phyloP scores from a whole-genome alignment of 148 eudicot genomes.

The Rhododendron henanense region DNA sequence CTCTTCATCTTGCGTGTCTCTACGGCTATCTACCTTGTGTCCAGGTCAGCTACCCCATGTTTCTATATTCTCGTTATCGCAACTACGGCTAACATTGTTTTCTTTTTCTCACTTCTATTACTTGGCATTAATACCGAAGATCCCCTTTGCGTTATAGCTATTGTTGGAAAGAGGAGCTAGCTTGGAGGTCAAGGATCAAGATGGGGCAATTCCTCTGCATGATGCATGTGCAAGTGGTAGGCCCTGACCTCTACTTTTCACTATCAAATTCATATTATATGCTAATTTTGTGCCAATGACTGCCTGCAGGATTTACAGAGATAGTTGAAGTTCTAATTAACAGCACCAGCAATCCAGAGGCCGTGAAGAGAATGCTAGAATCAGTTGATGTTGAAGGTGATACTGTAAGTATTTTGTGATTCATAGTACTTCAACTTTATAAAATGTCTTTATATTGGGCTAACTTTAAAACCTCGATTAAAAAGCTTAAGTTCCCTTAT shows the following conservation, averaged over 20 bases:
- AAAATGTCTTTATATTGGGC: background rate
- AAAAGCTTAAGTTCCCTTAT: background rate
- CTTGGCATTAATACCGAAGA: no score
- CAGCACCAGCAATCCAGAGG: slow-evolving; percentile 41
- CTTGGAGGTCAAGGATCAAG: slow-evolving; percentile 83
- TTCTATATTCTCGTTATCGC: background rate
- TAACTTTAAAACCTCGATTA: background rate
- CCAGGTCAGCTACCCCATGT: slow-evolving; percentile 45
- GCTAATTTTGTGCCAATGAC: slow-evolving; percentile 9
- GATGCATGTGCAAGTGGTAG: slow-evolving; percentile 98
- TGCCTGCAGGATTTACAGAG: slow-evolving; percentile 58
- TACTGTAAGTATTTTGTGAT: slow-evolving; percentile 54
- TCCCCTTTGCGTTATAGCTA: slow-evolving; percentile 31
- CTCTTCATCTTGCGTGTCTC: slow-evolving; percentile 83
- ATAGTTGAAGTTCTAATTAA: slow-evolving; percentile 59
- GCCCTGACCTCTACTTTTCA: slow-evolving; percentile 11
- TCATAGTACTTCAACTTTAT: background rate
- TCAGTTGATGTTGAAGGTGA: slow-evolving; percentile 90
- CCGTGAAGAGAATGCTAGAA: slow-evolving; percentile 69
- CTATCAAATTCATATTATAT: background rate
- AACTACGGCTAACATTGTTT: background rate
- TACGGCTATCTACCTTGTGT: slow-evolving; percentile 81
- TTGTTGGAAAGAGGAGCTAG: slow-evolving; percentile 85
- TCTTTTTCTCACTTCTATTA: background rate
- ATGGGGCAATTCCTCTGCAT: slow-evolving; percentile 88